Evolutionary conservation across 805 yeast species (phyloP).

Genomic region (Yamadazyma philogaea): DNA sequence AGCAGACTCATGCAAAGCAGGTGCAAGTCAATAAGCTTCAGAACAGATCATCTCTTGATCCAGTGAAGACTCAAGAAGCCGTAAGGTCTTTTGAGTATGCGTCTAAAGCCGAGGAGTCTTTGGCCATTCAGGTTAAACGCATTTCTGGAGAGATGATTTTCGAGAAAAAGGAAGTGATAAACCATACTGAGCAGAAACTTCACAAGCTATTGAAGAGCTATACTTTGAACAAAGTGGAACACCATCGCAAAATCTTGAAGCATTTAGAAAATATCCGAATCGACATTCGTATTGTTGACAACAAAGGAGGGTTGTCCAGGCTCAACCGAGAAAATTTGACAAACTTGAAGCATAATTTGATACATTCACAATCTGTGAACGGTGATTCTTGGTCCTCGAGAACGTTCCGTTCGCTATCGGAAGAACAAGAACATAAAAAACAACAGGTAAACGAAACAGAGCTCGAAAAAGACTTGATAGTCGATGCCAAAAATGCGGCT

Average conservation of each 20-base stretch:
- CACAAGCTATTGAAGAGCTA: conserved; percentile 53
- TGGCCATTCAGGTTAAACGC: conserved; percentile 74
- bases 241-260: conserved; percentile 75
- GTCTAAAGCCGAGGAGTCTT: conserved; percentile 67
- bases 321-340: conserved; percentile 70
- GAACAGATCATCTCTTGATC: conserved; percentile 71
- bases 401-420: conserved; percentile 34
- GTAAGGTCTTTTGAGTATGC: conserved; percentile 76
- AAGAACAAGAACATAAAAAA: conserved; percentile 25
- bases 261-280: conserved; percentile 68
- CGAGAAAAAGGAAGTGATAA: conserved; percentile 62
- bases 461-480: conserved; percentile 19
- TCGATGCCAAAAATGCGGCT: conserved; percentile 86
- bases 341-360: conserved; percentile 39
- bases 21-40: conserved; percentile 69
- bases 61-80: conserved; percentile 88
- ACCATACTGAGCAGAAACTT: conserved; percentile 55
- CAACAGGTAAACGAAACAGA: conserved; percentile 14
- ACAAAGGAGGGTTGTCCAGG: conserved; percentile 75
- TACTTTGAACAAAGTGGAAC: conserved; percentile 73
- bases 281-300: conserved; percentile 73
- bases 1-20: conserved; percentile 65
- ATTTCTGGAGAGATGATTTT: conserved; percentile 81
- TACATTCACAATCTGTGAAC: conserved; percentile 39
- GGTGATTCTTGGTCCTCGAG: conserved; percentile 47